Base-by-base conservation (phyloP, 1,284 basidiomycete species). In the Sanghuangporus weigelae region DNA sequence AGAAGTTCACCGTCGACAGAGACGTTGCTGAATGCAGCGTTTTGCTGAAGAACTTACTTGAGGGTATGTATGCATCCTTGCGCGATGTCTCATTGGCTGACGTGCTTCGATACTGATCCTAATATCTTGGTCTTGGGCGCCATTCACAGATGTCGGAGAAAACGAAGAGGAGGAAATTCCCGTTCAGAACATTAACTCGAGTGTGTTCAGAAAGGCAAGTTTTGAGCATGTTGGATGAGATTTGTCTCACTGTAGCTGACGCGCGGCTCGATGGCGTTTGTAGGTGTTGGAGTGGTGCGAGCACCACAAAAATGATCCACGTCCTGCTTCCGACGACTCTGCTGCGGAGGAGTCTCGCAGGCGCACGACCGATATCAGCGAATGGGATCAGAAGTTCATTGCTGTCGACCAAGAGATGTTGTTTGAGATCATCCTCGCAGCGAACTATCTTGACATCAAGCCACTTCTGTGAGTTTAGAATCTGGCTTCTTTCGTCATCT, bases 361-460 rank as follows among this genome's bases (percentile, higher is more conserved):
- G 77, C 90, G 96, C 74, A 96, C 95, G 11, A 95, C 95, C 35
- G 97, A 99, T 71, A 98, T 99, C 76, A 90, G 88, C 69, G 97
- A 99, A 75, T 99, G 97, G 97, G 97, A 99, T 76, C 91, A 95
- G 74, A 98, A 98, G 81, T 99, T 96, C 75, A 96, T 96, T 76
- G 89, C 87, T 56, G 94, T 97, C 65, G 95, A 97, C 81, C 95
- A 98, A 77, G 93, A 95, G 76, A 95, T 95, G 93, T 83, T 95
- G 16, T 99, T 99, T 69, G 97, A 99, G 81, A 99, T 99, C 75
- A 99, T 99, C 76, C 89, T 99, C 66, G 97, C 97, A 8, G 97
- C 97, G 67, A 99, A 99, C 82, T 99, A 99, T 79, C 90, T 99
- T 71, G 97, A 99, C 76, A 99, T 99, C 84, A 99, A 99, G 82